A percentile compares a stretch with the other conserved stretches of the same genome.
Conservation (phyloP, 2,329 filamentous ascomycete species). For the Aspergillus hiratsukae region DNA sequence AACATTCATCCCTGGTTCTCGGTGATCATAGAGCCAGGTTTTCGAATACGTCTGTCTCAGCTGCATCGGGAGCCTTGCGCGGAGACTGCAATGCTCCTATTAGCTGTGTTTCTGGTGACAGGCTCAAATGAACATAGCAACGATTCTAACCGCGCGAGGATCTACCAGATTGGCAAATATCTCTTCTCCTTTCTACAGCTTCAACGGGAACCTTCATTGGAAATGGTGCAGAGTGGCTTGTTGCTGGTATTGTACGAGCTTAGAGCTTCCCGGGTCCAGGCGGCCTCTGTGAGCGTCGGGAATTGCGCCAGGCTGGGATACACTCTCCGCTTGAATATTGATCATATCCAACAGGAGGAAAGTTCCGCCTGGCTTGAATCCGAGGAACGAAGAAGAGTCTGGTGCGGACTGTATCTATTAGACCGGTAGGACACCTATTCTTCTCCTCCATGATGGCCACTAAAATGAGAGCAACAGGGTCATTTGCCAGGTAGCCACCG, state of each 20-base stretch:
- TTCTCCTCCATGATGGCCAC: too few relatives aligned
- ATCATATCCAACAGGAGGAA: neutral
- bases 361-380: neutral
- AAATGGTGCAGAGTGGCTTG: constrained; percentile 3
- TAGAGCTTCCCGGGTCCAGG: neutral
- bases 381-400: constrained; percentile 6
- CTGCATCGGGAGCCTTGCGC: neutral
- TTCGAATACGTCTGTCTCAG: neutral
- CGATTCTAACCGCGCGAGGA: neutral
- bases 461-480: neutral
- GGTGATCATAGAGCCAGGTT: neutral
- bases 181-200: constrained; percentile 4
- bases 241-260: constrained; percentile 2
- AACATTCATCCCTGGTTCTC: constrained; percentile 8
- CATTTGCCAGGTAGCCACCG: constrained; percentile 1
- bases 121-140: neutral
- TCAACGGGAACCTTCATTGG: neutral
- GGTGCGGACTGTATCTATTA: constrained; percentile 7
- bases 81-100: neutral
- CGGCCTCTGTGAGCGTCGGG: constrained; percentile 1
- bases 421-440: constrained; percentile 1
- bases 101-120: neutral
- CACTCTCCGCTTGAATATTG: constrained; percentile 1
- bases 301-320: constrained; percentile 5
- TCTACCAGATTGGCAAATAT: neutral